A percentile compares a stretch with the other conserved stretches of the same genome.
phyloP scores from a whole-genome alignment of 129 eudicot species.

The Saposhnikovia divaricata region DNA sequence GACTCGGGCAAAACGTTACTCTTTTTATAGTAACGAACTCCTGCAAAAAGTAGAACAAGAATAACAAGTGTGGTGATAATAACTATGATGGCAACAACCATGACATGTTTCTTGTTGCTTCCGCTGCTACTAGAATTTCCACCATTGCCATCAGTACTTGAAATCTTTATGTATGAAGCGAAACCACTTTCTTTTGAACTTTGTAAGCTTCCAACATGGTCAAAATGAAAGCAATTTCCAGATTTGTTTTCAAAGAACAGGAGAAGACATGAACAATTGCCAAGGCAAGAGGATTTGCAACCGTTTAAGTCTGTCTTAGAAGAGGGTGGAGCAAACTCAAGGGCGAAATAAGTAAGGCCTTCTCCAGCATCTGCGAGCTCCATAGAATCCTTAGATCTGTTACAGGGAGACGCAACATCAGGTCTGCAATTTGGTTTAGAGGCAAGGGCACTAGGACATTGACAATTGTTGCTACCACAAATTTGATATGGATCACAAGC shows the following conservation, averaged over 20 bases:
- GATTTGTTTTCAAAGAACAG: slow-evolving; percentile 62
- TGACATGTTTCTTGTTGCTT: slow-evolving; percentile 23
- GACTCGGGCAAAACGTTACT: slow-evolving; percentile 23
- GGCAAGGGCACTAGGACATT: slow-evolving; percentile 45
- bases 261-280: slow-evolving; percentile 71
- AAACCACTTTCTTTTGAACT: slow-evolving; percentile 34
- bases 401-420: slow-evolving; percentile 22
- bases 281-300: slow-evolving; percentile 62
- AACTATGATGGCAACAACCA: slow-evolving; percentile 38
- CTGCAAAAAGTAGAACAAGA: slow-evolving; percentile 36
- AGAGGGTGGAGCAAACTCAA: slow-evolving; percentile 45
- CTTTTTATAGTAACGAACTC: slow-evolving; percentile 35
- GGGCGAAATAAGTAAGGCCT: slow-evolving; percentile 58
- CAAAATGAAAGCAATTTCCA: slow-evolving; percentile 67
- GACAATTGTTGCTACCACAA: slow-evolving; percentile 58
- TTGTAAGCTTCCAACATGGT: slow-evolving; percentile 68
- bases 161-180: slow-evolving; percentile 49
- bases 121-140: slow-evolving; percentile 10
- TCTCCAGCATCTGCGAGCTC: slow-evolving; percentile 56
- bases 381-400: slow-evolving; percentile 12
- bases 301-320: slow-evolving; percentile 43
- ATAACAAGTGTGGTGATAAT: slow-evolving; percentile 39
- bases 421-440: slow-evolving; percentile 39
- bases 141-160: slow-evolving; percentile 3
- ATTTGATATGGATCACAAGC: slow-evolving; percentile 61